Base-by-base conservation (phyloP, 208 protist species). In the Trypanosoma cruzi region DNA sequence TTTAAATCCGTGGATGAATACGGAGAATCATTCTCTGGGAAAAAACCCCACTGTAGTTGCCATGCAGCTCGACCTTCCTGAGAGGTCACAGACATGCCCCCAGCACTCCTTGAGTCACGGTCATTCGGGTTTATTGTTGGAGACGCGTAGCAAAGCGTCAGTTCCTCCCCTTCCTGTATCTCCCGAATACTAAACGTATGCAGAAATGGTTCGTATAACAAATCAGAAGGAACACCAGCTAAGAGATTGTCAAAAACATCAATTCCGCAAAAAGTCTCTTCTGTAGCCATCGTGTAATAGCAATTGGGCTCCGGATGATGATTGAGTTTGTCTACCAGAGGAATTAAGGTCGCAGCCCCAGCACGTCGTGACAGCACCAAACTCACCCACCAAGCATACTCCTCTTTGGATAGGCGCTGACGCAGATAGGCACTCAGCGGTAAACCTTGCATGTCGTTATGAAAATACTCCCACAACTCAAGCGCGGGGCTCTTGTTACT, bases 181-280 rank as follows among this genome's bases (percentile, higher is more conserved):
- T 92, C 85, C n/a, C 82, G 78, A 53, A 92, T 76, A 24, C 85
- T 83, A 61, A 88, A 93, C 29, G 89, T 64, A 70, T 95, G 90
- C 13, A 92, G 64, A 73, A 92, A 91, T 22, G 90, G 90, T 61
- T 90, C 80, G 56, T 82, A 90, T 8, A 93, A 70, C 56, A 89
- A 75, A 22, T 80, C 73, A 26, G 42, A 74, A 8, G 76, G 75
- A 26, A 95, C 90, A n/a, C 90, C 90, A n/a, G 90, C 90, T 5
- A 95, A 28, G n/a, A 93, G 44, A 79, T 95, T 95, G 58, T 95
- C 86, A 52, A 95, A 71, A 8, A 93, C 77, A 63, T 95, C 90
- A 24, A 95, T 64, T 22, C 90, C 86, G 59, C 85, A 92, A 49
- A 93, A 75, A 36, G 66, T 80, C 26, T 73, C 71, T 54, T 77